Percentiles rank a stretch among this genome's conserved stretches.
These are phyloP conservation scores for Drosera spatulata DNA, from an alignment of 179 eudicot genomes.

Conservation along the genomic window DNA sequence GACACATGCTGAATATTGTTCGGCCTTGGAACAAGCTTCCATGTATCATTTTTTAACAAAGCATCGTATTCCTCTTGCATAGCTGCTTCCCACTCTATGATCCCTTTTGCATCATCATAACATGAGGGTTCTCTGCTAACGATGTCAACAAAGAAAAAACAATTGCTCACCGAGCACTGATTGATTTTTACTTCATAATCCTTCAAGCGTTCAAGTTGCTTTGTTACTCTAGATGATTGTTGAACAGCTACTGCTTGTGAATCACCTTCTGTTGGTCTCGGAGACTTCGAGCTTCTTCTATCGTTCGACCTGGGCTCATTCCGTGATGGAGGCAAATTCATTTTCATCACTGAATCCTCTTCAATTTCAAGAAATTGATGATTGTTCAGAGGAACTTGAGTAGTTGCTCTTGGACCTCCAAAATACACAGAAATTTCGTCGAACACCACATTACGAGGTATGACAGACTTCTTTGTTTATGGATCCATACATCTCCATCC, in stretches of 20 bases:
- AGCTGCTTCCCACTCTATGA: constrained; percentile 7
- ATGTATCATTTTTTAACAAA: constrained; percentile 7
- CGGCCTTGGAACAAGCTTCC: constrained; percentile 10
- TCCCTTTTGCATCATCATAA: constrained; percentile 7
- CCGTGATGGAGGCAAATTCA: no score
- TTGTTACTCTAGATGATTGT: not conserved
- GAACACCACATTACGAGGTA: constrained; percentile 10
- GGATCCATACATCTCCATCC: constrained; percentile 13
- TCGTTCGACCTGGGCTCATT: no score
- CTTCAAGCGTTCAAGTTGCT: not conserved
- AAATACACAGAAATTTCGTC: constrained; percentile 12
- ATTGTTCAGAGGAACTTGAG: not conserved
- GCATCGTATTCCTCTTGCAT: constrained; percentile 14
- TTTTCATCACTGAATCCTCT: no score
- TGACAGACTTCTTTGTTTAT: not conserved
- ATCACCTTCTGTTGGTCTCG: not conserved
- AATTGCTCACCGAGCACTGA: not conserved
- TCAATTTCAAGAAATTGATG: not conserved
- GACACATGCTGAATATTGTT: not conserved
- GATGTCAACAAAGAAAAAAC: not conserved
- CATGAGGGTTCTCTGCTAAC: not conserved
- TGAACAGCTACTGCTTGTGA: not conserved
- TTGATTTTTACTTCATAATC: not conserved
- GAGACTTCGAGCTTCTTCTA: not conserved
- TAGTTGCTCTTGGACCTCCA: no score